A percentile compares a stretch with the other conserved stretches of the same genome.
Conservation (phyloP, 371 early-diverging fungal genomes). For the Mucor circinelloides region DNA sequence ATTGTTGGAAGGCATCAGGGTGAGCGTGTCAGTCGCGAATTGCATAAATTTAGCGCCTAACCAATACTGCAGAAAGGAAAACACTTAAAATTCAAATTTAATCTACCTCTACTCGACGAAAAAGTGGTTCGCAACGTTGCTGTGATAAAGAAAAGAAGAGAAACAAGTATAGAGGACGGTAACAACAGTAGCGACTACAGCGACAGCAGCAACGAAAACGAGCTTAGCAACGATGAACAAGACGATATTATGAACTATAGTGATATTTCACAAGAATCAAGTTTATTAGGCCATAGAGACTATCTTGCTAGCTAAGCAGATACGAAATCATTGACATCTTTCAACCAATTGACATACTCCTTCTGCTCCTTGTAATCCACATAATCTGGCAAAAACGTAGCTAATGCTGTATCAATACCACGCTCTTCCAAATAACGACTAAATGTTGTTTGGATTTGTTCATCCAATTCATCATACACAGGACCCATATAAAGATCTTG, state of each 20-base stretch:
- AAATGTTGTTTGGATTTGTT: slow-evolving; percentile 73
- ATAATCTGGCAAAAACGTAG: slow-evolving; percentile 85
- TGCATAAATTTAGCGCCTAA: neutral
- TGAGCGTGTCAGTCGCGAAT: neutral
- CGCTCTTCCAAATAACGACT: slow-evolving; percentile 87
- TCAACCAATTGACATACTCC: slow-evolving; percentile 90
- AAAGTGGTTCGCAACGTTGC: neutral
- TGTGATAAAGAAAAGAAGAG: neutral
- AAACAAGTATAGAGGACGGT: neutral
- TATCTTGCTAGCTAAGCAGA: slow-evolving; percentile 52
- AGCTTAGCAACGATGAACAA: neutral
- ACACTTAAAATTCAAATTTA: neutral
- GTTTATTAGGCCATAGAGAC: neutral
- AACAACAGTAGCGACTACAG: neutral
- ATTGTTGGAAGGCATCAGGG: neutral
- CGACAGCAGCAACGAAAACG: neutral
- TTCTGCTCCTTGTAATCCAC: slow-evolving; percentile 94
- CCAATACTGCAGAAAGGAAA: neutral
- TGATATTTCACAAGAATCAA: slow-evolving; percentile 12
- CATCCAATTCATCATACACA: slow-evolving; percentile 34
- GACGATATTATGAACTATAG: neutral
- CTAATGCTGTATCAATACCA: slow-evolving; percentile 80
- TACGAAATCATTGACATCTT: slow-evolving; percentile 78
- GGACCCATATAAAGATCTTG: slow-evolving; percentile 34
- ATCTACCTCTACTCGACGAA: neutral